phyloP scores from a whole-genome alignment of 805 yeast species.

The Metschnikowia anglica region DNA sequence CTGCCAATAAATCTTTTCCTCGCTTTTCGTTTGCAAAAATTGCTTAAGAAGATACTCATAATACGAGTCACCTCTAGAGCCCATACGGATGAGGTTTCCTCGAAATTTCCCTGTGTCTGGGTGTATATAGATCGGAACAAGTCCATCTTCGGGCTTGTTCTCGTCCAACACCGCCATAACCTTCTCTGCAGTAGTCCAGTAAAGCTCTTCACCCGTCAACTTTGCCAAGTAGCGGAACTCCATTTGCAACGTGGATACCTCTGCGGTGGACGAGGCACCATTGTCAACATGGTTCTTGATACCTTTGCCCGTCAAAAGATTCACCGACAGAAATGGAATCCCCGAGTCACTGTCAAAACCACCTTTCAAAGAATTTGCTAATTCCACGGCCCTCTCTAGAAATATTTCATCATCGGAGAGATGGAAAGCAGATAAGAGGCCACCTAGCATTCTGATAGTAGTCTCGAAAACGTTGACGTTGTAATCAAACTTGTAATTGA shows the following conservation, averaged over 20 bases:
- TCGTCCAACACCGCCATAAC: constrained; percentile 69
- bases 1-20: constrained; percentile 58
- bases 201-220: constrained; percentile 74
- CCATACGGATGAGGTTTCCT: constrained; percentile 69
- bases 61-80: constrained; percentile 91
- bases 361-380: constrained; percentile 70
- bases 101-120: constrained; percentile 73
- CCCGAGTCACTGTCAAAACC: constrained; percentile 69
- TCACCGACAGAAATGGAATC: constrained; percentile 76
- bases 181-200: constrained; percentile 77
- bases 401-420: constrained; percentile 67
- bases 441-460: constrained; percentile 93
- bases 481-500: constrained; percentile 69
- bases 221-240: constrained; percentile 81
- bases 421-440: constrained; percentile 79
- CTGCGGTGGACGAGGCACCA: constrained; percentile 88
- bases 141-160: constrained; percentile 65
- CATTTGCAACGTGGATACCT: constrained; percentile 81
- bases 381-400: constrained; percentile 72
- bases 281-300: constrained; percentile 57
- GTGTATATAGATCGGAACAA: constrained; percentile 76
- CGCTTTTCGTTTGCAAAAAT: constrained; percentile 69
- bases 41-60: constrained; percentile 88
- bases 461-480: constrained; percentile 86
- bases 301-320: constrained; percentile 64